Evolutionary conservation across 2,329 filamentous ascomycete species (phyloP).

Genomic region (Ophiostoma novo-ulmi): DNA sequence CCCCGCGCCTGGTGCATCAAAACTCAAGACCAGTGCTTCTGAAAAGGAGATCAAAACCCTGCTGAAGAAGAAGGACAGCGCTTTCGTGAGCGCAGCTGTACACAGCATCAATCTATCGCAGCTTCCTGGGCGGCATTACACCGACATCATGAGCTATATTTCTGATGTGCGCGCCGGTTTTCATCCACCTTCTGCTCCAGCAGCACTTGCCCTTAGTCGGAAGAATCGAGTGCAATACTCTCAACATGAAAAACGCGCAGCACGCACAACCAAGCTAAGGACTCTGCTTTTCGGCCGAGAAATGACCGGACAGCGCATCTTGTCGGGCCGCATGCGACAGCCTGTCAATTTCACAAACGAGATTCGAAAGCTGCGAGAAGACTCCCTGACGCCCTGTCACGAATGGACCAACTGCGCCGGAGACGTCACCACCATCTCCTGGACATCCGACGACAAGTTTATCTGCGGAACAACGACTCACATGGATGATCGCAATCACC

Average conservation of each 20-base stretch:
- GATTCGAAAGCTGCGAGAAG: conserved; percentile 45
- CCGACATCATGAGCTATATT: conserved; percentile 38
- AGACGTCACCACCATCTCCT: conserved; percentile 54
- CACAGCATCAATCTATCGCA: neutral
- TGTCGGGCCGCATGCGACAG: conserved; percentile 34
- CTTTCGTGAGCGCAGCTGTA: neutral
- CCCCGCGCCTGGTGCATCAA: neutral
- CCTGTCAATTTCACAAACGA: conserved; percentile 44
- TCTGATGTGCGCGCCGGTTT: conserved; percentile 32
- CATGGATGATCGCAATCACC: conserved; percentile 58
- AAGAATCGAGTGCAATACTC: neutral
- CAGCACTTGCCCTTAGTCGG: conserved; percentile 32
- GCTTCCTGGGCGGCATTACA: conserved; percentile 29
- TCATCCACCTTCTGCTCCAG: neutral
- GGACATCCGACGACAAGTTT: conserved; percentile 51
- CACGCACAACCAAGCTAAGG: conserved; percentile 35
- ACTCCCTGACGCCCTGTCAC: conserved; percentile 45
- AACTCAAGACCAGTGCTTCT: neutral
- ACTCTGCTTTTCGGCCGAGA: conserved; percentile 47
- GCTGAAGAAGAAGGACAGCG: neutral
- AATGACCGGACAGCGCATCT: conserved; percentile 40
- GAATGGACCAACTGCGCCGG: conserved; percentile 59
- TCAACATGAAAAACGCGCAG: conserved; percentile 28
- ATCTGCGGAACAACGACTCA: conserved; percentile 60
- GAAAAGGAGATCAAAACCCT: conserved; percentile 14